Conservation (phyloP, 1,139 yeast genomes). For the Meyerozyma elateridarum region DNA sequence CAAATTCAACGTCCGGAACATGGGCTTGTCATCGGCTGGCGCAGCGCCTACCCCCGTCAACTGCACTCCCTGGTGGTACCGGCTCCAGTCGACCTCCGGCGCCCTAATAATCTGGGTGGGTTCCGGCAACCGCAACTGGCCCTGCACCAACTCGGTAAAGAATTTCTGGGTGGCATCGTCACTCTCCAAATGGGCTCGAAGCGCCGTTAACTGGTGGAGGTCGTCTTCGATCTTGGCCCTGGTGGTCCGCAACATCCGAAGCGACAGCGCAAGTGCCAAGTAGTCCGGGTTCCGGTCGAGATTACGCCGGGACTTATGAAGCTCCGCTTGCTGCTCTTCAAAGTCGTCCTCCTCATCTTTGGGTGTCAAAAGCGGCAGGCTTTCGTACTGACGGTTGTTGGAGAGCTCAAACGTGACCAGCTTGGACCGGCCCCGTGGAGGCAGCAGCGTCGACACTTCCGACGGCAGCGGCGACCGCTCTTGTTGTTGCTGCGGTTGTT, state of each 20-base stretch:
- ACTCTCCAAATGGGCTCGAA: constrained; percentile 9
- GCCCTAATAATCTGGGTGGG: constrained; percentile 31
- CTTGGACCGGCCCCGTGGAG: constrained; percentile 17
- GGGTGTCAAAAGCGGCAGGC: constrained; percentile 40
- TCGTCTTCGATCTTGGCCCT: constrained; percentile 26
- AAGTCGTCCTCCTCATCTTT: constrained; percentile 39
- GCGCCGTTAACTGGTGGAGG: constrained; percentile 27
- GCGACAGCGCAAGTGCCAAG: constrained; percentile 32
- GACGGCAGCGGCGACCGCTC: constrained; percentile 28
- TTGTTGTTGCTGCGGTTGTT: constrained; percentile 13
- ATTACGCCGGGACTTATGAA: constrained; percentile 6
- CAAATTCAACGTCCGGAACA: constrained; percentile 26
- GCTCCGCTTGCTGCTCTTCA: constrained; percentile 11
- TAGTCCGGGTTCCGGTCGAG: constrained; percentile 36
- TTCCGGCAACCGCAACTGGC: constrained; percentile 25
- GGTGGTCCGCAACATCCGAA: constrained; percentile 25
- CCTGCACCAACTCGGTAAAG: constrained; percentile 12
- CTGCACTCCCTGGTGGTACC: constrained; percentile 13
- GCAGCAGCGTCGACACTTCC: constrained; percentile 14
- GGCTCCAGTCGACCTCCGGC: constrained; percentile 34
- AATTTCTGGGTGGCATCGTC: constrained; percentile 15
- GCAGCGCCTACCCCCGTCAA: no score
- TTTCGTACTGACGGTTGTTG: constrained; percentile 22
- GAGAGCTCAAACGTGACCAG: constrained; percentile 23
- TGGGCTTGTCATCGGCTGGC: constrained; percentile 20